phyloP scores from a whole-genome alignment of 2,329 filamentous ascomycete genomes.

The Alternaria sp. region DNA sequence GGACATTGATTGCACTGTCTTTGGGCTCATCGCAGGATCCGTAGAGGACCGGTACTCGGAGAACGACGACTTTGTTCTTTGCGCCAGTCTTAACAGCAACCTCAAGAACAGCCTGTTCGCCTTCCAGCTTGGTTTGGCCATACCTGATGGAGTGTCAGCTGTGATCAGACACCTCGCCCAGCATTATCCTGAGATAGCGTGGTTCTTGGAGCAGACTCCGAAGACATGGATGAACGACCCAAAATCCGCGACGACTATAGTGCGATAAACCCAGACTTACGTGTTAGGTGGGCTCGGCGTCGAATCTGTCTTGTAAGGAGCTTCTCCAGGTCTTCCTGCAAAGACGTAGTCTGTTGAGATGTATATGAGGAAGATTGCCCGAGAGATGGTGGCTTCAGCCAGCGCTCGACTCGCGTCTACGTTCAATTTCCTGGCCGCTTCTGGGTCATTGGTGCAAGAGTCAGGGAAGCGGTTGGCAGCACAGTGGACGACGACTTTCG shows the following conservation, averaged over 20 bases:
- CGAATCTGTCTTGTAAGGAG: conserved; percentile 75
- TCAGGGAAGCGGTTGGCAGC: conserved; percentile 90
- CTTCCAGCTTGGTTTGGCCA: conserved; percentile 74
- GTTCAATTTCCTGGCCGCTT: conserved; percentile 75
- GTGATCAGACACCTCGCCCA: neutral
- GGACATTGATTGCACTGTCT: conserved; percentile 82
- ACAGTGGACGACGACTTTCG: conserved; percentile 83
- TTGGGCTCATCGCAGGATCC: conserved; percentile 69
- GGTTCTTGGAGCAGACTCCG: neutral
- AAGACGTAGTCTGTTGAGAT: conserved; percentile 87
- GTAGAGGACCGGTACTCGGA: conserved; percentile 85
- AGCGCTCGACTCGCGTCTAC: conserved; percentile 72
- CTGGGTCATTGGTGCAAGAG: conserved; percentile 79
- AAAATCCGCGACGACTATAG: neutral
- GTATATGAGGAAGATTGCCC: conserved; percentile 72
- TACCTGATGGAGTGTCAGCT: conserved; percentile 53
- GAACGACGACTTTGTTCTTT: conserved; percentile 59
- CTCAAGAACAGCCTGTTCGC: conserved; percentile 72
- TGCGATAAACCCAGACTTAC: conserved; percentile 8
- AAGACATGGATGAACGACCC: neutral
- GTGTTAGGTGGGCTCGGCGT: conserved; percentile 75
- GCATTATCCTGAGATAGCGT: neutral
- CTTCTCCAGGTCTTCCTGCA: conserved; percentile 74
- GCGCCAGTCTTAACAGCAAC: conserved; percentile 50
- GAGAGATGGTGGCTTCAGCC: conserved; percentile 68